phyloP scores from a whole-genome alignment of 345 rosid genomes.

The Pugionium dolabratum region DNA sequence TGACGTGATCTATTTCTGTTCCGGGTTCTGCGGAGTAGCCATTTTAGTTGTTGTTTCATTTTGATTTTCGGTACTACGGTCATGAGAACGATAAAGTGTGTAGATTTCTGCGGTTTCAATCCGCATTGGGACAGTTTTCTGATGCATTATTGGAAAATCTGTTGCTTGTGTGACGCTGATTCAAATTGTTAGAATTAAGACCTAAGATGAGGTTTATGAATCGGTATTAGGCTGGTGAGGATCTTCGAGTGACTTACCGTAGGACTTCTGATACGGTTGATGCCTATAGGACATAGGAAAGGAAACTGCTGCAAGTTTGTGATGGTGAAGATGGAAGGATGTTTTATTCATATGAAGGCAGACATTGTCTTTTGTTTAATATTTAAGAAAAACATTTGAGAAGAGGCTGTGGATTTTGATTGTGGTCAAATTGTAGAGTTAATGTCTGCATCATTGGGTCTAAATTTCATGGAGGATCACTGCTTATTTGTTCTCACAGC shows the following conservation, averaged over 20 bases:
- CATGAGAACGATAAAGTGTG: background rate
- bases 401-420: conserved; percentile 7
- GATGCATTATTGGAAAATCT: conserved; percentile 1
- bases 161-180: conserved; percentile 13
- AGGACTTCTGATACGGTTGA: background rate
- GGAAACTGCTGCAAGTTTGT: background rate
- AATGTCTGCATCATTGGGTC: conserved; percentile 13
- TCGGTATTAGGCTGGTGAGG: background rate
- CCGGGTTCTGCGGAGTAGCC: conserved; percentile 31
- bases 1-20: conserved; percentile 32
- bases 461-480: conserved; percentile 2
- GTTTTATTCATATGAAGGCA: background rate
- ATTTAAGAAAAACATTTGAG: background rate
- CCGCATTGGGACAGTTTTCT: conserved; percentile 1
- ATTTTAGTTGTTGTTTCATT: conserved; percentile 20
- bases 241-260: background rate
- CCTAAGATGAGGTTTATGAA: conserved; percentile 22
- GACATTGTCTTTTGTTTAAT: background rate
- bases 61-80: conserved; percentile 21
- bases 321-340: conserved; percentile 10
- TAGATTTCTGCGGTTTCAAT: conserved; percentile 5
- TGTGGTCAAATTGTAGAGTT: conserved; percentile 13
- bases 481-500: conserved; percentile 3
- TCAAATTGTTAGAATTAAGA: conserved; percentile 1
- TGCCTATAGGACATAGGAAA: background rate